Percentiles rank a stretch among this genome's conserved stretches.
Conservation (phyloP, 2,329 filamentous ascomycete species). For the Tolypocladium tundrense region DNA sequence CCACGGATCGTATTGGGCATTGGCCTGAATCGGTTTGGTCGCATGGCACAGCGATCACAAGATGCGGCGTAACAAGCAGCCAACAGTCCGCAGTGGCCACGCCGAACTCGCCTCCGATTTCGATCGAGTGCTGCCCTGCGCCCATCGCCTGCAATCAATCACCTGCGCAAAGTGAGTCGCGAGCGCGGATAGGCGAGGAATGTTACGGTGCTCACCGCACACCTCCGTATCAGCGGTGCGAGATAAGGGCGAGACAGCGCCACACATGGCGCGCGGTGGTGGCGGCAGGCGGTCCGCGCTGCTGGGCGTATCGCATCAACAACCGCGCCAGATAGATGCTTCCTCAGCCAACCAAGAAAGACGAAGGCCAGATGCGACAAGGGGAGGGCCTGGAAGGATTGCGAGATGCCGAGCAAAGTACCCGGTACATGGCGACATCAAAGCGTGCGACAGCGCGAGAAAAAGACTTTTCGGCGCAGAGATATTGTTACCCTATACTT, state of each 20-base stretch:
- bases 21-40: neutral
- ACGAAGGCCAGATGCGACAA: neutral
- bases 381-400: neutral
- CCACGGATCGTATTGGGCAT: neutral
- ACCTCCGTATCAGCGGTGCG: neutral
- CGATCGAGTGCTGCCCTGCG: neutral
- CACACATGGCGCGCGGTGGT: neutral
- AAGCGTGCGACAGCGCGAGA: neutral
- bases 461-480: neutral
- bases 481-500: slow-evolving; percentile 9
- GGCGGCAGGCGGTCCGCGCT: neutral
- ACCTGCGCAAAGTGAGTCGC: neutral
- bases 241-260: neutral
- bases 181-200: neutral
- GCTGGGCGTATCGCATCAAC: neutral
- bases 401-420: neutral
- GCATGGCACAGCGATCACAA: neutral
- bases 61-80: neutral
- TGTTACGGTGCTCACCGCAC: neutral
- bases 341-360: neutral
- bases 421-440: neutral
- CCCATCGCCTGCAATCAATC: neutral
- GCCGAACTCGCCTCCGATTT: neutral
- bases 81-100: neutral
- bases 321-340: neutral